phyloP scores from a whole-genome alignment of 495 filamentous ascomycete genomes.

The Penicillium lividum region DNA sequence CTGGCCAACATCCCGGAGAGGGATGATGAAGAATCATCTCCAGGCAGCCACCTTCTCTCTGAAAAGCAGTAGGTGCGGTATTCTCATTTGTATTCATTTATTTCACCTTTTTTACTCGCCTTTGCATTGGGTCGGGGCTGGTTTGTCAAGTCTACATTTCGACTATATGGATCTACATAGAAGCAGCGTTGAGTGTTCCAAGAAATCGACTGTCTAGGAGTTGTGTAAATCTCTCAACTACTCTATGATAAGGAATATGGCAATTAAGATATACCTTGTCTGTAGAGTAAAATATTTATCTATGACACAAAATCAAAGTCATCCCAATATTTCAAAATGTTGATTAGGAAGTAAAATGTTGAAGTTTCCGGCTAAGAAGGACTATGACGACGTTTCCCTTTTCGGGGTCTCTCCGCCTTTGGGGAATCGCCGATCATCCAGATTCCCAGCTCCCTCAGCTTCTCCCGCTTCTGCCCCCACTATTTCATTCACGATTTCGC shows the following conservation, averaged over 20 bases:
- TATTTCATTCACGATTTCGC: conserved; percentile 5
- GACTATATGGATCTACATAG: conserved; percentile 5
- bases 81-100: conserved; percentile 12
- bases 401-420: conserved; percentile 32
- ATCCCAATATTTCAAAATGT: too few relatives aligned
- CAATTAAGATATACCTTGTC: not conserved
- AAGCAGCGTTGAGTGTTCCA: conserved; percentile 4
- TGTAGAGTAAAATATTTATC: not conserved
- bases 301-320: not conserved
- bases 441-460: conserved; percentile 22
- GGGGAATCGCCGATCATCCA: conserved; percentile 30
- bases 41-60: conserved; percentile 18
- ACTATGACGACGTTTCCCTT: conserved; percentile 34
- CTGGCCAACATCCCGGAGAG: conserved; percentile 27
- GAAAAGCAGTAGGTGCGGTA: conserved; percentile 22
- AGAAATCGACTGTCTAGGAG: conserved; percentile 13
- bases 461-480: conserved; percentile 16
- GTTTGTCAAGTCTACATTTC: conserved; percentile 7
- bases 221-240: conserved; percentile 18
- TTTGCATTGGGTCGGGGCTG: conserved; percentile 7
- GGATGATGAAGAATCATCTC: conserved; percentile 20
- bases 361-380: not conserved
- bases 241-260: conserved; percentile 9
- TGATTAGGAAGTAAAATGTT: not conserved
- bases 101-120: conserved; percentile 3